Evolutionary conservation across 1,139 yeast genomes (phyloP).

Genomic region (Diutina pseudorugosa): DNA sequence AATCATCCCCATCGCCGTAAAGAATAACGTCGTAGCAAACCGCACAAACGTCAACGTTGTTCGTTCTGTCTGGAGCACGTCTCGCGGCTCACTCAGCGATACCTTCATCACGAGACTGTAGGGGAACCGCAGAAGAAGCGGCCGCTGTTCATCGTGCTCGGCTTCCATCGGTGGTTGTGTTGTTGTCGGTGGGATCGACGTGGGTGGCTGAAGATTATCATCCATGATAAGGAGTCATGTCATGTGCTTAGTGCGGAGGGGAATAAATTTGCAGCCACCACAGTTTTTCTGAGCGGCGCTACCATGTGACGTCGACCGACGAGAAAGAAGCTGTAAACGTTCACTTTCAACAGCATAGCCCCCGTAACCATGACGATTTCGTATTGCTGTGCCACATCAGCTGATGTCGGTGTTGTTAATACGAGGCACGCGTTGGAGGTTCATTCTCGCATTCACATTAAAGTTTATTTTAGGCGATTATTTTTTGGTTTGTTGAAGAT

Average conservation of each 20-base stretch:
- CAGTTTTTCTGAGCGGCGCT: not conserved
- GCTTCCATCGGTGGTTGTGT: not conserved
- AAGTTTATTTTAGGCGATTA: no score
- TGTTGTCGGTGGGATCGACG: not conserved
- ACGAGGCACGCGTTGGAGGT: no score
- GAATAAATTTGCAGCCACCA: not conserved
- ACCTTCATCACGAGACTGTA: constrained; percentile 19
- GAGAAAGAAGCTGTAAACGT: no score
- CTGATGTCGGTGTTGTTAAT: no score
- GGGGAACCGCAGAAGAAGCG: constrained; percentile 9
- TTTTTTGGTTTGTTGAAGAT: no score
- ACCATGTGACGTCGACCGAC: not conserved
- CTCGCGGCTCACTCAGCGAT: constrained; percentile 36
- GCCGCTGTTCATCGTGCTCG: not conserved
- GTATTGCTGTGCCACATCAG: no score
- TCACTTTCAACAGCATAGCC: no score
- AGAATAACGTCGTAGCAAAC: constrained; percentile 35
- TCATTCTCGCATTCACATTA: no score
- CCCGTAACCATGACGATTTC: no score
- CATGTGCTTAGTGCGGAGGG: no score
- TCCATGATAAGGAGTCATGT: not conserved
- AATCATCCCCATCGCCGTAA: constrained; percentile 40
- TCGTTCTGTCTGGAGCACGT: constrained; percentile 48
- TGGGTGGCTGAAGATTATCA: not conserved
- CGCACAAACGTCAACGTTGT: constrained; percentile 43